phyloP scores from a whole-genome alignment of 768 basidiomycete species.

The Tylopilus rubrobrunneus region DNA sequence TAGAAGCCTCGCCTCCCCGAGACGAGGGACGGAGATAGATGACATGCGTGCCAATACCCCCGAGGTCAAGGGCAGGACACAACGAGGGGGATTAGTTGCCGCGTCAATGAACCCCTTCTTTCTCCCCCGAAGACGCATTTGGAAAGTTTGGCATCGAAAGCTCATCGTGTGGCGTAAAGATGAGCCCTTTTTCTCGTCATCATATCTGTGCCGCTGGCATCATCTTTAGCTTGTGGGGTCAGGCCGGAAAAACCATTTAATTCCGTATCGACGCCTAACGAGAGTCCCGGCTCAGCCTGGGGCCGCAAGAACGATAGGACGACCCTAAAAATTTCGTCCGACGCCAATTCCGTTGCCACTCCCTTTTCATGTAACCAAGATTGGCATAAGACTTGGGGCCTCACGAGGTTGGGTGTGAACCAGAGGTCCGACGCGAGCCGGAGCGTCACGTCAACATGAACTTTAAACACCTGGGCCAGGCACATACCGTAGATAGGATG shows the following conservation, averaged over 20 bases:
- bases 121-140: slow-evolving; percentile 16
- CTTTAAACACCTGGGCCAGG: not conserved
- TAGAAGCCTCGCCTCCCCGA: slow-evolving; percentile 8
- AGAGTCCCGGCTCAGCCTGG: not conserved
- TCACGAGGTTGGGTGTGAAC: slow-evolving; percentile 13
- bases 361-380: slow-evolving; percentile 23
- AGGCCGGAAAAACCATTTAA: slow-evolving; percentile 5
- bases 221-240: not conserved
- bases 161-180: slow-evolving; percentile 3
- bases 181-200: slow-evolving; percentile 12
- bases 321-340: slow-evolving; percentile 11
- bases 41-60: slow-evolving; percentile 8
- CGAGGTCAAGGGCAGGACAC: slow-evolving; percentile 22
- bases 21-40: slow-evolving; percentile 10
- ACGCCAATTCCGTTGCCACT: slow-evolving; percentile 4
- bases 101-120: slow-evolving; percentile 1
- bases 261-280: slow-evolving; percentile 2
- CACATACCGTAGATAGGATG: not conserved
- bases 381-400: slow-evolving; percentile 4
- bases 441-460: slow-evolving; percentile 2
- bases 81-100: slow-evolving; percentile 18
- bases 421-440: no score
- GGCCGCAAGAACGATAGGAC: not conserved
- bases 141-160: slow-evolving; percentile 28
- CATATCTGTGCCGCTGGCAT: not conserved